Base-by-base conservation (phyloP, 768 basidiomycete species). In the Calocybe cyanea region DNA sequence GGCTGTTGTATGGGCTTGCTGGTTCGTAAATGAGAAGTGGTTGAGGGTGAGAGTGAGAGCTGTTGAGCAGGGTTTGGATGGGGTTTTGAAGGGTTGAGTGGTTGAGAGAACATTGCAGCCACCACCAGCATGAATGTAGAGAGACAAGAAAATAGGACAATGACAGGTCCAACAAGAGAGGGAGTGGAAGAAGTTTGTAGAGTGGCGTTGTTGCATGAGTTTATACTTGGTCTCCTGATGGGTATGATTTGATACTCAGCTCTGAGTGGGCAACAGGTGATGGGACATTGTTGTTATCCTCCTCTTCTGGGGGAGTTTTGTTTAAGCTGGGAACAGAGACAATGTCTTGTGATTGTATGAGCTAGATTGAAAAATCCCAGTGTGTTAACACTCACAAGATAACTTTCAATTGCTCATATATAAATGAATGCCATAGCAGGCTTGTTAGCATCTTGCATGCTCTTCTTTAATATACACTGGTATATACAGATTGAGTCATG, bases 1-100 rank as follows among this genome's bases (percentile, higher is more conserved):
- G 85, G 83, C 87, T n/a, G 91, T 94, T 42, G 98, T 98, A 63
- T 98, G 95, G 94, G 93, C 95, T 0, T 93, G 91, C 61, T 71
- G 72, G 11, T 85, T 79, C 60, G 75, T 95, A 46, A 91, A 94
- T 55, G 68, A 76, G 18, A 55, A 59, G 2, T 96, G 84, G 79
- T 70, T 81, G n/a, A 67, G 80, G 4, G 5, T 11, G 6, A 11
- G 25, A 5, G 25, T 11, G 6, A 11, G 25, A 0, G 81, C 83
- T 9, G 83, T 99, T 14, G 76, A 77, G 0, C 93, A 96, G 64
- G 89, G 48, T n/a, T 53, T 34, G 7, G 52, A 67, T 63, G 84
- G 28, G 57, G 81, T 38, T 67, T 96, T 3, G 90, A 92, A 53
- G 86, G 88, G 42, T 77, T 83, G 57, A 83, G 70, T 10, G 71